Conservation (phyloP, 352 stramenopile genomes). For the Phytophthora sp. region DNA sequence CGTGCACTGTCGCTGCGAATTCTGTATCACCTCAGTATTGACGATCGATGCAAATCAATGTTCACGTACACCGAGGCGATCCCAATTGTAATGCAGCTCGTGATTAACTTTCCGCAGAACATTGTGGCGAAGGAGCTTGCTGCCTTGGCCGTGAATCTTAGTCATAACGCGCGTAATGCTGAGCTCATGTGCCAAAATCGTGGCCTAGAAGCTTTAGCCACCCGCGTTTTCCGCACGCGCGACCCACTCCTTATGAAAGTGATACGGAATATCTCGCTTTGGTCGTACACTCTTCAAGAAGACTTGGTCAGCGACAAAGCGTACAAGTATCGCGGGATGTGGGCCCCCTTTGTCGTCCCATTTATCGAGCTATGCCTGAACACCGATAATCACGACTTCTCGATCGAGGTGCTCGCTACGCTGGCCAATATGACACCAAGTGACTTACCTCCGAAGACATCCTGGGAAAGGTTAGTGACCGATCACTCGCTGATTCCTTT, state of each 20-base stretch:
- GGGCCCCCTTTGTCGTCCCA: constrained; percentile 89
- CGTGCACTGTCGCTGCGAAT: constrained; percentile 88
- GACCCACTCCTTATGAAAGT: constrained; percentile 96
- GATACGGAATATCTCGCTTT: constrained; percentile 91
- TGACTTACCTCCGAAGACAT: constrained; percentile 88
- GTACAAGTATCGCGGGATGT: constrained; percentile 94
- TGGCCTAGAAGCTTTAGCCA: constrained; percentile 90
- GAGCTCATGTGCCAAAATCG: constrained; percentile 92
- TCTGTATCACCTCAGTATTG: constrained; percentile 96
- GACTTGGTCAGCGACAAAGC: constrained; percentile 83
- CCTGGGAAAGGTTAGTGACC: constrained; percentile 90
- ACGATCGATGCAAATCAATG: constrained; percentile 95
- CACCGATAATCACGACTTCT: constrained; percentile 93
- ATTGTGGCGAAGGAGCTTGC: constrained; percentile 93
- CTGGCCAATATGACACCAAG: constrained; percentile 92
- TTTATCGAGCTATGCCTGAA: constrained; percentile 87
- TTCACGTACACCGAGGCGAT: constrained; percentile 96
- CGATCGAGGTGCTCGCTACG: constrained; percentile 93
- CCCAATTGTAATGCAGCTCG: constrained; percentile 93
- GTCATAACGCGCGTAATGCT: constrained; percentile 88
- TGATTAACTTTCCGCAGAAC: constrained; percentile 95
- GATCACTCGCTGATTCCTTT: constrained; percentile 91
- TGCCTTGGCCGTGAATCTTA: constrained; percentile 95
- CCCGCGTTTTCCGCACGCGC: constrained; percentile 86
- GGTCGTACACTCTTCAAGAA: constrained; percentile 92